Conservation (phyloP, 768 basidiomycete species). For the Kwoniella europaea region DNA sequence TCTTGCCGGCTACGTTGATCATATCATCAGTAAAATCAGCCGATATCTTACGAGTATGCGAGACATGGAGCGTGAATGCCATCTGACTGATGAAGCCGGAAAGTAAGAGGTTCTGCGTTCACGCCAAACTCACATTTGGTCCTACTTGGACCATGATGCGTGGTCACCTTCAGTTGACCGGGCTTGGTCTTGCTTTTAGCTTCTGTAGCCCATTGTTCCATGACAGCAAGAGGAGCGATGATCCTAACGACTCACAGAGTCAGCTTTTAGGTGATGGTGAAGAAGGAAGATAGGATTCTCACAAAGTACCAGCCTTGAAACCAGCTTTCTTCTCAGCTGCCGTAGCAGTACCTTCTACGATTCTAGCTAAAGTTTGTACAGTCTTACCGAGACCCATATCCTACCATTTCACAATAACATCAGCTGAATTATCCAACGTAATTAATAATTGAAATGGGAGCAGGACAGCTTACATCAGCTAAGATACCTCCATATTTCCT, state of each 20-base stretch:
- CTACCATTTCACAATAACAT: slow-evolving; percentile 25
- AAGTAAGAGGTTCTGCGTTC: no score
- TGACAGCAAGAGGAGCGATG: slow-evolving; percentile 81
- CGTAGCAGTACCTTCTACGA: slow-evolving; percentile 77
- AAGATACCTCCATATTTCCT: slow-evolving; percentile 85
- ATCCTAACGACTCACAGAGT: slow-evolving; percentile 64
- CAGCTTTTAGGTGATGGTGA: background rate
- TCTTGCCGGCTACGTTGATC: slow-evolving; percentile 43
- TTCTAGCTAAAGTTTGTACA: slow-evolving; percentile 84
- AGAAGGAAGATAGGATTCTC: slow-evolving; percentile 13
- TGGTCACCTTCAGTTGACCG: slow-evolving; percentile 69
- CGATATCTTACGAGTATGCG: background rate
- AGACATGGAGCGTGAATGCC: no score
- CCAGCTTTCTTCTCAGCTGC: slow-evolving; percentile 74
- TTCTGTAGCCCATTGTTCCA: slow-evolving; percentile 90
- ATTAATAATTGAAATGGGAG: background rate
- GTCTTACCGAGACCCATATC: slow-evolving; percentile 65
- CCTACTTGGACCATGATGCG: slow-evolving; percentile 81
- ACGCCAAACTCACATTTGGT: slow-evolving; percentile 65
- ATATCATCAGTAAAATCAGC: slow-evolving; percentile 1
- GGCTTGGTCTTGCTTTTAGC: slow-evolving; percentile 70
- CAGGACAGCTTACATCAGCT: slow-evolving; percentile 65
- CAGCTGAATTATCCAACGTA: slow-evolving; percentile 12
- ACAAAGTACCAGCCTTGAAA: slow-evolving; percentile 61
- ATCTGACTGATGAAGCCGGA: no score